A percentile compares a stretch with the other conserved stretches of the same genome.
These are phyloP conservation scores for Amaranthus tricolor DNA, from an alignment of 179 eudicot species.

Conservation along the genomic window DNA sequence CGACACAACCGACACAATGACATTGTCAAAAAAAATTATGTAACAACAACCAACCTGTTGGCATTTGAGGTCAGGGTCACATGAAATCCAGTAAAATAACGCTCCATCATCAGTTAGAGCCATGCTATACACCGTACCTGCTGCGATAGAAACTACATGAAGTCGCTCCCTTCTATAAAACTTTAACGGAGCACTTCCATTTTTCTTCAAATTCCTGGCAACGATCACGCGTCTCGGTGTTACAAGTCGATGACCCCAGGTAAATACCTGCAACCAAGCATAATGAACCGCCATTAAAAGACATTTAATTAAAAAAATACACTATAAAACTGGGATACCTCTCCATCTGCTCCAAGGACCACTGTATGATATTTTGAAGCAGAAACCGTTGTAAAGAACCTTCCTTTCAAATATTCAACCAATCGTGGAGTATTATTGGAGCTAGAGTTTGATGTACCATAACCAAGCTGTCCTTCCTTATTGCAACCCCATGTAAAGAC, in stretches of 20 bases:
- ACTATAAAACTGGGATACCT: conserved; percentile 48
- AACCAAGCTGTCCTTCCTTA: conserved; percentile 99
- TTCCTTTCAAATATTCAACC: conserved; percentile 93
- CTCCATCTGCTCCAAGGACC: conserved; percentile 93
- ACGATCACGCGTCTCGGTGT: conserved; percentile 84
- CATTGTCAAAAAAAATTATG: background rate
- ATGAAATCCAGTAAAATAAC: conserved; percentile 83
- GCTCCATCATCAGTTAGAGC: conserved; percentile 93
- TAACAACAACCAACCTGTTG: conserved; percentile 61
- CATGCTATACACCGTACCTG: conserved; percentile 85
- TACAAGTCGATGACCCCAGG: conserved; percentile 99
- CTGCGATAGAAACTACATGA: conserved; percentile 74
- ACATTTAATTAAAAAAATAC: background rate
- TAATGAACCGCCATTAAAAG: conserved; percentile 1
- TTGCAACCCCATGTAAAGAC: conserved; percentile 98
- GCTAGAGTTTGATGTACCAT: conserved; percentile 96
- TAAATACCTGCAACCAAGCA: conserved; percentile 63
- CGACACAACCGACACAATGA: background rate
- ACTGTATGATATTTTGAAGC: conserved; percentile 92
- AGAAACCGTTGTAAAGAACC: conserved; percentile 54
- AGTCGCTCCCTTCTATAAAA: conserved; percentile 78
- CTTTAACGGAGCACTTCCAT: conserved; percentile 59
- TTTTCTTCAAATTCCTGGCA: conserved; percentile 70
- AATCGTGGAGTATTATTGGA: conserved; percentile 85
- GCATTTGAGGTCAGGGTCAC: conserved; percentile 84